Conservation (phyloP, 179 eudicot genomes). For the Spinacia oleracea region DNA sequence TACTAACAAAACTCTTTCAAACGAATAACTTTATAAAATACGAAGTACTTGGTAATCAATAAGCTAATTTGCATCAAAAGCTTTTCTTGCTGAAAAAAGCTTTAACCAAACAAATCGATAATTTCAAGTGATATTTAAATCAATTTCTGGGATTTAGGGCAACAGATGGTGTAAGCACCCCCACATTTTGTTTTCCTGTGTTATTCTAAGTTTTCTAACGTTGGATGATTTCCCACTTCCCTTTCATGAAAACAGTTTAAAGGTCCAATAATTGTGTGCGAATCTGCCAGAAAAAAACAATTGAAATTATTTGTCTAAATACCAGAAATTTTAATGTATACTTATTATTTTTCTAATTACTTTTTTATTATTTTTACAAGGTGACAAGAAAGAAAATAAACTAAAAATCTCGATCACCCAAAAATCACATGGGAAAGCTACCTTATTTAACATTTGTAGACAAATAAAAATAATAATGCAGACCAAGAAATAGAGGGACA, state of each 20-base stretch:
- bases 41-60: no score
- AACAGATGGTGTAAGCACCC: not conserved
- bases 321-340: slow-evolving; percentile 7
- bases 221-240: slow-evolving; percentile 12
- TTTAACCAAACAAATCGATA: no score
- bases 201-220: not conserved
- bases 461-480: slow-evolving; percentile 10
- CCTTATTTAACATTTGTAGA: slow-evolving; percentile 2
- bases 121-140: no score
- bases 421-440: slow-evolving; percentile 24
- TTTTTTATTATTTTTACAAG: not conserved
- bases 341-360: not conserved
- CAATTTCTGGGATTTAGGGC: not conserved
- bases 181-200: not conserved
- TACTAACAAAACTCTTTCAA: no score
- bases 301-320: not conserved
- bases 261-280: slow-evolving; percentile 33
- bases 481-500: slow-evolving; percentile 14
- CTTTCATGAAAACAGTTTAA: slow-evolving; percentile 9
- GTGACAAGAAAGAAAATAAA: slow-evolving; percentile 5
- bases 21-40: no score
- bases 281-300: not conserved
- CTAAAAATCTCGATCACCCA: not conserved
- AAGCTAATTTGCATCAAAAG: no score
- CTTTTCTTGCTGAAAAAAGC: no score